A percentile compares a stretch with the other conserved stretches of the same genome.
These are phyloP conservation scores for Spinacia oleracea DNA, from an alignment of 179 eudicot species.

Conservation along the genomic window DNA sequence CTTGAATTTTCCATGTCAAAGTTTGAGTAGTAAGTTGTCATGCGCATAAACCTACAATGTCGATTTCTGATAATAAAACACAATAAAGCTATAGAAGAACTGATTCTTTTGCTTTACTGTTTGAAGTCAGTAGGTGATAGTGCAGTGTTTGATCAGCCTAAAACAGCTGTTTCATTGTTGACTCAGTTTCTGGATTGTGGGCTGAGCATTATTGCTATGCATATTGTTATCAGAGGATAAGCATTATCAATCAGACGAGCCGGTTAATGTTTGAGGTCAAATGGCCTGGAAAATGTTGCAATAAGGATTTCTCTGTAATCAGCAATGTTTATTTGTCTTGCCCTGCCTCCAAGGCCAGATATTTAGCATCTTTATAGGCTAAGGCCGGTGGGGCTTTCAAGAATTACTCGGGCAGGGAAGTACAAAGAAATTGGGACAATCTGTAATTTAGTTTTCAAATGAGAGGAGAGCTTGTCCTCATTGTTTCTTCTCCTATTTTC, in stretches of 20 bases:
- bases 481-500: too few species aligned
- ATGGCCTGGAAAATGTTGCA: neutral
- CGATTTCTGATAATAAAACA: neutral
- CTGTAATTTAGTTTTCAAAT: too few species aligned
- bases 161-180: neutral
- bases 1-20: neutral
- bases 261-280: too few species aligned
- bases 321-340: neutral
- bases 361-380: too few species aligned
- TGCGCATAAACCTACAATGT: neutral
- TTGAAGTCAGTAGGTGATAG: neutral
- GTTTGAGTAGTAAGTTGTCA: neutral
- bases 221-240: neutral
- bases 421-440: too few species aligned
- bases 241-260: neutral
- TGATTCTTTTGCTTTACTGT: neutral
- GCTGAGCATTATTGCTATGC: neutral
- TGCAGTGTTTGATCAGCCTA: neutral
- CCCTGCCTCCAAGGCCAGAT: neutral
- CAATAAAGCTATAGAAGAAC: neutral
- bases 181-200: neutral
- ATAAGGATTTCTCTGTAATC: neutral
- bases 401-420: too few species aligned
- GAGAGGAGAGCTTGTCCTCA: too few species aligned
- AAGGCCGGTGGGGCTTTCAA: too few species aligned